phyloP scores from a whole-genome alignment of 768 basidiomycete species.

The Tricholomella constricta region DNA sequence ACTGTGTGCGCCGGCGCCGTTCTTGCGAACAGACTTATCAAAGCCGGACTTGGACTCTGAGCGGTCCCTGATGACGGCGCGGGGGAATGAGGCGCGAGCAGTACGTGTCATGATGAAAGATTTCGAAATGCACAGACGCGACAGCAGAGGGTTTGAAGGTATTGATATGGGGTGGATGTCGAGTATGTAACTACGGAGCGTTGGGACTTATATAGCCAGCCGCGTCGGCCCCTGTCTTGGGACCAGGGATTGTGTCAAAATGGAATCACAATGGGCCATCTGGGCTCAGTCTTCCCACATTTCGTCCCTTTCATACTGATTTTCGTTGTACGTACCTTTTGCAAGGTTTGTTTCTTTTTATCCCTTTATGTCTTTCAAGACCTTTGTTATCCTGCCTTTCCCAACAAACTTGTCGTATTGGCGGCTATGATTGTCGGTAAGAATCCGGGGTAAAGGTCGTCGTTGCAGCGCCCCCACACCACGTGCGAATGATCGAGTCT shows the following conservation, averaged over 20 bases:
- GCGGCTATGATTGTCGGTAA: too few relatives aligned
- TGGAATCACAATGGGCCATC: too few relatives aligned
- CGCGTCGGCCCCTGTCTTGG: conserved; percentile 5
- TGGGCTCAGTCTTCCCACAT: conserved; percentile 18
- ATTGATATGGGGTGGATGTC: neutral
- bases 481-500: too few relatives aligned
- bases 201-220: conserved; percentile 28
- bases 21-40: conserved; percentile 71
- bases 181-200: conserved; percentile 7
- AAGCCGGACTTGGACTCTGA: conserved; percentile 78
- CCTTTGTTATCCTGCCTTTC: too few relatives aligned
- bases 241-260: conserved; percentile 21
- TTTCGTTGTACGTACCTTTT: too few relatives aligned
- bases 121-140: too few relatives aligned
- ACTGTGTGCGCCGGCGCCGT: conserved; percentile 80
- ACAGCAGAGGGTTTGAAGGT: too few relatives aligned
- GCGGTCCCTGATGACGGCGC: conserved; percentile 75
- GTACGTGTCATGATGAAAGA: conserved; percentile 87
- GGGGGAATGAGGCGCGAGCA: conserved; percentile 68
- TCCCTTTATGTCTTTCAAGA: too few relatives aligned
- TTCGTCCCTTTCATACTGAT: conserved; percentile 1
- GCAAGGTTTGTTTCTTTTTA: too few relatives aligned
- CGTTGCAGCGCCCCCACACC: too few relatives aligned
- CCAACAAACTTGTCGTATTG: too few relatives aligned
- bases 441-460: too few relatives aligned